Evolutionary conservation across 192 early-diverging fungal species (phyloP), one percentile per base, ranked within the genome.

Genomic region (Thamnidium elegans): DNA sequence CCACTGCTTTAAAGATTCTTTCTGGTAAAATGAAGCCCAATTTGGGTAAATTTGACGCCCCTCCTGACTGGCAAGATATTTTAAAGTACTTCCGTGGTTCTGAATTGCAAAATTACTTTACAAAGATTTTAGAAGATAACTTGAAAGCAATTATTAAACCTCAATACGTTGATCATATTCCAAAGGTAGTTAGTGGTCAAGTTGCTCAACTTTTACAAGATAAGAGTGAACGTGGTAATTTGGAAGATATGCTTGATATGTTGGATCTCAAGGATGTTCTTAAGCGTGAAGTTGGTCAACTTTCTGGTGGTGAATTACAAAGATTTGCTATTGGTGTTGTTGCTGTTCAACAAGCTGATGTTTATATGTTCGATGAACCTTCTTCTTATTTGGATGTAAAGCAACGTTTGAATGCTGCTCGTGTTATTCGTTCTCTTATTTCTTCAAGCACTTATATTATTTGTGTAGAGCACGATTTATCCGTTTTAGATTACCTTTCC

Each of bases 301-400:
- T 98, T 68, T 96, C 93, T 43, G 94, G 95, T 76, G 96, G 96
- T 76, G 95, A 97, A 83, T 83, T 98, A 74, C 96, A 98, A 81
- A 90, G 96, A 67, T 98, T 98, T 76, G 94, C 96, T 64, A 98
- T 98, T 79, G 91, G 85, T 23, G 81, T 93, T 36, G 84, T 91
- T 15, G 79, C 79, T 51, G 88, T 96, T 56, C 92, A 92, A 70
- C 69, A 84, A 11, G 94, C 90, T 51, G 91, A 97, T 78, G 93
- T 98, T 50, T 96, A 95, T 81, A 97, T 98, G 96, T 94, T 95
- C 76, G 96, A 98, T 76, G 96, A 98, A 79, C 96, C 96, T 54
- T 98, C 96, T 43, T 92, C 89, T 50, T 98, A 97, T 73, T 76
- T 98, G 63, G 96, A 98, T 80, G 96, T 98, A 52, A 98, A 96